These are phyloP conservation scores for Trichoderma lentiforme DNA, from an alignment of 2,329 filamentous ascomycete genomes.

Conservation along the genomic window DNA sequence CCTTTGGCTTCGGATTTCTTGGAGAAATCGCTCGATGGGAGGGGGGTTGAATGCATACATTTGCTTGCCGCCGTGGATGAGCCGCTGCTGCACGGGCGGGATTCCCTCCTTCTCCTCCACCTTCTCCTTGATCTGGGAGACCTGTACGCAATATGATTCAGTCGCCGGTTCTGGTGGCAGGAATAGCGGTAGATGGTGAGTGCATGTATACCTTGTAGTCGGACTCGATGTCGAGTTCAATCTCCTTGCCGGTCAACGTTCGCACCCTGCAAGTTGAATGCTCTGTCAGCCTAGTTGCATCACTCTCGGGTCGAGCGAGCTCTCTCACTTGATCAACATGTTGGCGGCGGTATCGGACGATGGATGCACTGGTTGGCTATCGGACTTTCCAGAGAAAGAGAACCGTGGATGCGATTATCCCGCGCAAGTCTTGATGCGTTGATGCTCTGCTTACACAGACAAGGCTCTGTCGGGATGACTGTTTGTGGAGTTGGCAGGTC, in stretches of 20 bases:
- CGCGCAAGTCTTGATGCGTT: background rate
- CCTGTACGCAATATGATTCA: constrained; percentile 46
- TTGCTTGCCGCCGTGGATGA: constrained; percentile 97
- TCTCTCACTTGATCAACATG: constrained; percentile 52
- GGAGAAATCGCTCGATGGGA: background rate
- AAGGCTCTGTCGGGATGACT: background rate
- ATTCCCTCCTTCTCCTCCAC: constrained; percentile 99
- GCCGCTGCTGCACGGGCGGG: constrained; percentile 89
- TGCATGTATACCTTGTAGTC: constrained; percentile 71
- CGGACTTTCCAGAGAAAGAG: background rate
- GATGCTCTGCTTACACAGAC: background rate
- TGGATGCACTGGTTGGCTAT: background rate
- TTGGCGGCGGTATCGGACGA: constrained; percentile 13
- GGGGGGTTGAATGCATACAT: constrained; percentile 58
- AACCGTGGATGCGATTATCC: background rate
- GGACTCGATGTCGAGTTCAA: constrained; percentile 94
- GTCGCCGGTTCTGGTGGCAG: background rate
- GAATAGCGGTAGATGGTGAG: background rate
- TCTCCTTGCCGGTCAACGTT: constrained; percentile 97
- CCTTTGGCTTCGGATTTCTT: background rate
- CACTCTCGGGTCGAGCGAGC: background rate
- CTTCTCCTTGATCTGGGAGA: constrained; percentile 95
- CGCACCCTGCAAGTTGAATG: constrained; percentile 65
- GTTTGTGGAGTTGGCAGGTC: background rate
- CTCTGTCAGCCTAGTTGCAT: constrained; percentile 24